Conservation (phyloP, 495 filamentous ascomycete species). For the Lepraria neglecta region DNA sequence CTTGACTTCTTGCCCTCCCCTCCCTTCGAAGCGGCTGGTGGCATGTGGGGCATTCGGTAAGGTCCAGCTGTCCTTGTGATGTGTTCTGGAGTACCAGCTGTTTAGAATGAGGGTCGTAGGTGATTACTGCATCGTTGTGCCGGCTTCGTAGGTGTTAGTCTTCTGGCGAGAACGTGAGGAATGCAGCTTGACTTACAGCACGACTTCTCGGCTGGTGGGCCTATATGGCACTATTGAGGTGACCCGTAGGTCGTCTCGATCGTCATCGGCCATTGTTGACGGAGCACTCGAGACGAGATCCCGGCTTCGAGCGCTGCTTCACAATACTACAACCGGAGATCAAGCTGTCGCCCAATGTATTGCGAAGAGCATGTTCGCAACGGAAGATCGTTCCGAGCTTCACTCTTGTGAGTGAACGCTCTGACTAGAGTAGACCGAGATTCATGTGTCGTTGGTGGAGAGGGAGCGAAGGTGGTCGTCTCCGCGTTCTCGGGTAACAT, state of each 20-base stretch:
- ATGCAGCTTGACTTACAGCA: slow-evolving; percentile 39
- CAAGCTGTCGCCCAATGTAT: neutral
- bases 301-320: neutral
- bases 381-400: neutral
- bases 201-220: slow-evolving; percentile 42
- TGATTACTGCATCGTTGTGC: slow-evolving; percentile 84
- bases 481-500: neutral
- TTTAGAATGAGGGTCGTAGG: slow-evolving; percentile 78
- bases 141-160: slow-evolving; percentile 51
- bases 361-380: neutral
- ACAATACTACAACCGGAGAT: neutral
- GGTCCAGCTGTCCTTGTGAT: slow-evolving; percentile 42
- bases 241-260: slow-evolving; percentile 4
- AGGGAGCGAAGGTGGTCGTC: neutral
- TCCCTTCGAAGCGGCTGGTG: slow-evolving; percentile 66
- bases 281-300: neutral
- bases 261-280: slow-evolving; percentile 10
- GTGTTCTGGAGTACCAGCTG: slow-evolving; percentile 73
- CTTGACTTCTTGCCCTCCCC: slow-evolving; percentile 37
- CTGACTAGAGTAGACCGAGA: neutral
- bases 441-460: neutral
- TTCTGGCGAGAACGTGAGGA: neutral
- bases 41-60: slow-evolving; percentile 78
- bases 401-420: neutral
- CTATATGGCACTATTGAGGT: slow-evolving; percentile 30